Evolutionary conservation across 2,329 filamentous ascomycete species (phyloP), one percentile per base, ranked within the genome.

Genomic region (Microsporum audouinii): DNA sequence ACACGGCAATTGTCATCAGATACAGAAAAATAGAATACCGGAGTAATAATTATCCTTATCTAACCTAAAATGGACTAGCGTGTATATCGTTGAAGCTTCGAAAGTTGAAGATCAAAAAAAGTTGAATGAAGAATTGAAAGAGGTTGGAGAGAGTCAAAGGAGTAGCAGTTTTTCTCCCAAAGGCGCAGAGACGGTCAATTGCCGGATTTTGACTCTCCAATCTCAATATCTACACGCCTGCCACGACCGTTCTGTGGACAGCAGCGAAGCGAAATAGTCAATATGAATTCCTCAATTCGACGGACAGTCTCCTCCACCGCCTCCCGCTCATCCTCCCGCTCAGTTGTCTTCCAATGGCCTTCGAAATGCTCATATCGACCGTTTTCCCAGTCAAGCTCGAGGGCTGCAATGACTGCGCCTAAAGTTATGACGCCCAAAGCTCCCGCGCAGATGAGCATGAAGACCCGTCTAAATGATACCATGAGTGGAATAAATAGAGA

Each of bases 371-470:
- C 70, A 67, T 70, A 64, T 63, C 73, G 74, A 57, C 58, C 65
- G 59, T 75, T 77, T 61, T 75, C 73, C 10, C 68, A 71, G 43
- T 64, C 69, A 8, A 59, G 66, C 58, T 68, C 68, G 49, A 68
- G 65, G 53, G 57, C 61, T 12, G 59, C 60, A 47, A 63, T 31
- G 6, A 57, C 63, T 2, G 58, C 68, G 27, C 63, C 65, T 1
- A 63, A 69, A 58, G 65, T 63, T 5, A 59, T 73, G 34, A 60
- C 64, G 14, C 64, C 69, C 51, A 72, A 68, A 62, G 64, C 68
- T 31, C 70, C 70, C 3, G 63, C 71, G 4, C 70, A 76, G 62
- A 74, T 73, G 34, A 76, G 75, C 59, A 72, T 77, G 67, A 70
- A 69, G 57, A 69, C 72, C 34, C 65, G 70, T 51, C 66, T 70